A percentile compares a stretch with the other conserved stretches of the same genome.
These are phyloP conservation scores for Sechiopsis laciniata DNA, from an alignment of 306 rosid species.

Conservation along the genomic window DNA sequence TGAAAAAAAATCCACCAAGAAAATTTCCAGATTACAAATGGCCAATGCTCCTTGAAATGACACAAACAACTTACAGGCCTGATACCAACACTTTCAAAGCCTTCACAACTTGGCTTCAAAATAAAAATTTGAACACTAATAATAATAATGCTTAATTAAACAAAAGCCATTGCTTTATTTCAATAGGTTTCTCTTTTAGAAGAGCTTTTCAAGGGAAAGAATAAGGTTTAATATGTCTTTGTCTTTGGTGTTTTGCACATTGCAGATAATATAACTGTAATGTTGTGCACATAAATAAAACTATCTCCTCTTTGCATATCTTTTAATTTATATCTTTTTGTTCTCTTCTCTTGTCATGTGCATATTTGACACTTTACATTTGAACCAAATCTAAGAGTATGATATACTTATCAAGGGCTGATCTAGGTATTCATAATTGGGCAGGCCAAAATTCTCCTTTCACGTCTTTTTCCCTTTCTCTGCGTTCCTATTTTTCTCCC, in stretches of 20 bases:
- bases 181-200: too few species aligned
- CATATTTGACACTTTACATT: background rate
- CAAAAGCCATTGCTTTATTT: too few species aligned
- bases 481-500: too few species aligned
- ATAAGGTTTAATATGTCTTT: too few species aligned
- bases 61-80: background rate
- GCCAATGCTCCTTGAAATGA: background rate
- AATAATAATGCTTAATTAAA: background rate
- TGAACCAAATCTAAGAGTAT: background rate
- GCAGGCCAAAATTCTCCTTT: too few species aligned
- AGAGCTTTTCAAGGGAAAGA: too few species aligned
- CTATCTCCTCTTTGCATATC: background rate
- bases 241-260: too few species aligned
- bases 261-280: too few species aligned
- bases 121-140: background rate
- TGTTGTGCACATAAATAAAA: too few species aligned
- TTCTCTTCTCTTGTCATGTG: background rate
- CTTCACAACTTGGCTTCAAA: background rate
- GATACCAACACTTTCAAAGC: conserved; percentile 5
- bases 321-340: background rate
- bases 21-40: conserved; percentile 11
- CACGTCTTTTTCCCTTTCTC: too few species aligned
- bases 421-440: too few species aligned
- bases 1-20: background rate
- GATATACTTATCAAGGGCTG: too few species aligned